phyloP scores from a whole-genome alignment of 2,329 filamentous ascomycete genomes.

The Xylariaceae sp. region DNA sequence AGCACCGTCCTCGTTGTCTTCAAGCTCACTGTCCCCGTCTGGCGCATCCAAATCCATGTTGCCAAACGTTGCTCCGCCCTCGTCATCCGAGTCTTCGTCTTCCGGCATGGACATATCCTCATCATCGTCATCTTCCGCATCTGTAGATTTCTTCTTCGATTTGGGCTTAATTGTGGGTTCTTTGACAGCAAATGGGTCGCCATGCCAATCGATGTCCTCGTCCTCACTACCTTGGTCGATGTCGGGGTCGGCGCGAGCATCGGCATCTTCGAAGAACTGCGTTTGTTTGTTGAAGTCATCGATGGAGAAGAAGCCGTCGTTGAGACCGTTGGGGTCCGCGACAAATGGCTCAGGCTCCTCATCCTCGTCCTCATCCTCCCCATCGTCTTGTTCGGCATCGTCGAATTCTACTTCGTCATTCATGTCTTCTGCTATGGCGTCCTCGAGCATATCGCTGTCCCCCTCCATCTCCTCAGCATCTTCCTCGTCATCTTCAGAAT shows the following conservation, averaged over 20 bases:
- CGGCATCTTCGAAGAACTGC: slow-evolving; percentile 83
- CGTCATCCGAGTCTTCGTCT: slow-evolving; percentile 66
- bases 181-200: slow-evolving; percentile 62
- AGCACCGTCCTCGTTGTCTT: slow-evolving; percentile 61
- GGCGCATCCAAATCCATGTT: slow-evolving; percentile 72
- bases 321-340: slow-evolving; percentile 78
- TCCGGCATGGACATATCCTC: slow-evolving; percentile 42
- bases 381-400: slow-evolving; percentile 45
- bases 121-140: slow-evolving; percentile 38
- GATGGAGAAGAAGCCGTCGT: slow-evolving; percentile 97
- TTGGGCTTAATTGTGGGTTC: slow-evolving; percentile 24
- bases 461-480: slow-evolving; percentile 31
- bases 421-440: slow-evolving; percentile 26
- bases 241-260: slow-evolving; percentile 71
- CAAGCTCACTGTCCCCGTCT: slow-evolving; percentile 66
- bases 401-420: slow-evolving; percentile 35
- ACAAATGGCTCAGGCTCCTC: slow-evolving; percentile 55
- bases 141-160: slow-evolving; percentile 34
- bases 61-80: slow-evolving; percentile 79
- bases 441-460: slow-evolving; percentile 24
- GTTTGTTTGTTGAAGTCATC: slow-evolving; percentile 96
- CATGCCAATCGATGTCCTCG: slow-evolving; percentile 84
- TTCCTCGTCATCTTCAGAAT: slow-evolving; percentile 35
- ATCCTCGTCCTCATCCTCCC: slow-evolving; percentile 30
- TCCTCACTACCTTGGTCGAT: slow-evolving; percentile 76